Conservation (phyloP, 2,329 filamentous ascomycete genomes). For the Aspergillus tamarii region DNA sequence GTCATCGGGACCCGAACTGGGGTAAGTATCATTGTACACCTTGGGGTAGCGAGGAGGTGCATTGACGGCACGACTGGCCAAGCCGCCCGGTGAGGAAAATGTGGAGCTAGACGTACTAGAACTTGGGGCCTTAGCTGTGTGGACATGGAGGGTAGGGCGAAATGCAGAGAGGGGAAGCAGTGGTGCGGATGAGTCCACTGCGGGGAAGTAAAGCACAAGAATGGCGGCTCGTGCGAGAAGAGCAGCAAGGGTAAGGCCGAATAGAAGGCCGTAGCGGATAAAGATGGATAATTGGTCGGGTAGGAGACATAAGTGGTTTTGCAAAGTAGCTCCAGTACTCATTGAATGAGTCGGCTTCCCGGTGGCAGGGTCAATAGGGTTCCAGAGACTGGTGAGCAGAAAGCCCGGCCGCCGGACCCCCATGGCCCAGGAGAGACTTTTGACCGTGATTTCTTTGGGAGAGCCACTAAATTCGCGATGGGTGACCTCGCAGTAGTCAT, state of each 20-base stretch:
- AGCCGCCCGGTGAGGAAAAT: slow-evolving; percentile 29
- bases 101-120: slow-evolving; percentile 39
- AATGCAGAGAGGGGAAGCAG: slow-evolving; percentile 36
- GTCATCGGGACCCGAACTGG: slow-evolving; percentile 19
- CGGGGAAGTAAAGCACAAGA: slow-evolving; percentile 29
- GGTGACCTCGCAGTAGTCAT: slow-evolving; percentile 92
- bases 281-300: slow-evolving; percentile 87
- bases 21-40: slow-evolving; percentile 27
- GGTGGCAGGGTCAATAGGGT: slow-evolving; percentile 70
- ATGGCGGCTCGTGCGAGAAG: slow-evolving; percentile 50
- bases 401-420: slow-evolving; percentile 87
- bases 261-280: slow-evolving; percentile 72
- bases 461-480: slow-evolving; percentile 70
- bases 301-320: slow-evolving; percentile 87
- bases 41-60: slow-evolving; percentile 25
- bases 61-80: slow-evolving; percentile 33
- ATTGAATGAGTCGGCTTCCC: slow-evolving; percentile 34
- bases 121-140: slow-evolving; percentile 27
- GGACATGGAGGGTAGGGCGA: slow-evolving; percentile 27
- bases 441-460: slow-evolving; percentile 85
- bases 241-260: slow-evolving; percentile 55
- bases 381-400: slow-evolving; percentile 86
- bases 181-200: slow-evolving; percentile 16
- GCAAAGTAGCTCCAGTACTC: slow-evolving; percentile 61
- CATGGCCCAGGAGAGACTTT: slow-evolving; percentile 96